phyloP scores from a whole-genome alignment of 306 rosid species.

The Vigna angularis region DNA sequence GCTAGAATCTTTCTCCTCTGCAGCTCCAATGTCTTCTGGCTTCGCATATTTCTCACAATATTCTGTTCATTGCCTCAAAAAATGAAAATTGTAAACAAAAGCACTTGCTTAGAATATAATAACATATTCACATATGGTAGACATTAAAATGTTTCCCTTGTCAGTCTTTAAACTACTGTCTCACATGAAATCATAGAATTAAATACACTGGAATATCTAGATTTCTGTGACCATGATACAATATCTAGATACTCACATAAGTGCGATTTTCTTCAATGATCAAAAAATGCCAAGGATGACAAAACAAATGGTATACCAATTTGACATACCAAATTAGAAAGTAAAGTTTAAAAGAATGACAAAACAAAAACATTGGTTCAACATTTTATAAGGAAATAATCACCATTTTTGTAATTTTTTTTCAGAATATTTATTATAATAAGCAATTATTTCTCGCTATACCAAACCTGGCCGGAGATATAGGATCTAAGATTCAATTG shows the following conservation, averaged over 20 bases:
- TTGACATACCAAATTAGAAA: not conserved
- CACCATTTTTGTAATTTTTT: not conserved
- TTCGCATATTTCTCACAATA: slow-evolving; percentile 82
- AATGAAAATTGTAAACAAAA: slow-evolving; percentile 17
- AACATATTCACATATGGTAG: slow-evolving; percentile 27
- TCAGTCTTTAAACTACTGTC: slow-evolving; percentile 4
- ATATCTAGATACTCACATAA: not conserved
- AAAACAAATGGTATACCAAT: too few species aligned
- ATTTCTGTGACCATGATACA: slow-evolving; percentile 11
- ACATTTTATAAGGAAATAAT: not conserved
- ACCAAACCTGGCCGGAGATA: slow-evolving; percentile 3
- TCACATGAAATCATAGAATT: too few species aligned
- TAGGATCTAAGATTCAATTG: slow-evolving; percentile 21
- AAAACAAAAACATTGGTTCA: slow-evolving; percentile 1
- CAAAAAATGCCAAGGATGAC: not conserved
- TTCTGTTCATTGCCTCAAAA: slow-evolving; percentile 57
- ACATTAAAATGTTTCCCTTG: slow-evolving; percentile 24
- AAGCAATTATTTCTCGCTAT: not conserved
- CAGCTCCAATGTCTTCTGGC: slow-evolving; percentile 72
- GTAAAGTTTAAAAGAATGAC: not conserved
- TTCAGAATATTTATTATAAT: not conserved
- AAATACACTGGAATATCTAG: slow-evolving; percentile 10
- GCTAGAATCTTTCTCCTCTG: slow-evolving; percentile 63
- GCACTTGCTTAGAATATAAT: slow-evolving; percentile 24
- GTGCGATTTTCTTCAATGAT: not conserved